Conservation (phyloP, 2,329 filamentous ascomycete genomes). For the Fusarium brevicatenulatum region DNA sequence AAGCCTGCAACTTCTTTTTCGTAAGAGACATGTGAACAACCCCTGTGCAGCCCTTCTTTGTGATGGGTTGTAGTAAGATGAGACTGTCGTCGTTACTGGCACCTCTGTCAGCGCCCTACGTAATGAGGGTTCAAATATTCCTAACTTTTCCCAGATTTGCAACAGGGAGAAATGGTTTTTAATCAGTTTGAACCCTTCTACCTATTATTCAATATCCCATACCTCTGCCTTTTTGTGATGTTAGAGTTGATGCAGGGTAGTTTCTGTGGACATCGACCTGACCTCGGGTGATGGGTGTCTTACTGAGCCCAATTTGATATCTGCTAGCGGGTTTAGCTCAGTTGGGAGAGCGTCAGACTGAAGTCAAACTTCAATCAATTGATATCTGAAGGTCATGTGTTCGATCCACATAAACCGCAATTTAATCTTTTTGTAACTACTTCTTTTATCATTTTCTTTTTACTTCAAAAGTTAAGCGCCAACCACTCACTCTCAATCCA, state of each 20-base stretch:
- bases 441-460: not conserved
- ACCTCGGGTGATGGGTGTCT: fast-evolving
- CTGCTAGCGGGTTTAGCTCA: slow-evolving; percentile 44
- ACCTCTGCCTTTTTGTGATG: not conserved
- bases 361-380: slow-evolving; percentile 35
- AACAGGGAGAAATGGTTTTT: too few species aligned
- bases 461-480: too few species aligned
- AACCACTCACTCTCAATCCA: too few species aligned
- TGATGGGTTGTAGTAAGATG: fast-evolving
- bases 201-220: too few species aligned
- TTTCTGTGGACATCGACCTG: fast-evolving
- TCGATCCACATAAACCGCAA: slow-evolving; percentile 48
- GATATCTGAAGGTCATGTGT: slow-evolving; percentile 47
- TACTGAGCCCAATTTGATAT: fast-evolving
- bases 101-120: not conserved
- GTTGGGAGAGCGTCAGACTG: slow-evolving; percentile 45
- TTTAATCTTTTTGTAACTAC: too few species aligned
- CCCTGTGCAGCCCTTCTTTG: fast-evolving
- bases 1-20: too few species aligned
- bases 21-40: too few species aligned
- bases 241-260: not conserved
- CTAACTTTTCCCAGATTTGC: too few species aligned
- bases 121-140: not conserved
- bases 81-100: not conserved
- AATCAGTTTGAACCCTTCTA: too few species aligned